Evolutionary conservation across 179 eudicot genomes (phyloP).

Genomic region (Gypsophila paniculata): DNA sequence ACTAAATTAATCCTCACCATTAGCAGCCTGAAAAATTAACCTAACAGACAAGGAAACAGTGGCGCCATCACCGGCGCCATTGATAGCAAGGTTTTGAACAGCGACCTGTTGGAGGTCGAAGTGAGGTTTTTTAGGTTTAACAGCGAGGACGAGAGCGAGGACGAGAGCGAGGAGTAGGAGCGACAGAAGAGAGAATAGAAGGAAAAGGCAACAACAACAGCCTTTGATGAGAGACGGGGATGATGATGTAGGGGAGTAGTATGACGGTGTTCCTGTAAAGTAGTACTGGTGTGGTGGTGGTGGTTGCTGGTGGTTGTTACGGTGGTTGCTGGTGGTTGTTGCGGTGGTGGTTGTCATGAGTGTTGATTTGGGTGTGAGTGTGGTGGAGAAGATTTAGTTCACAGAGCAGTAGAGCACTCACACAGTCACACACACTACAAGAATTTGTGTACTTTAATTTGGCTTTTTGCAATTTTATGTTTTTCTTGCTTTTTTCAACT

Average conservation of each 20-base stretch:
- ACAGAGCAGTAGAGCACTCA: no score
- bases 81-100: constrained; percentile 68
- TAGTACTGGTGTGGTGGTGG: constrained; percentile 31
- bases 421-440: no score
- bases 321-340: constrained; percentile 18
- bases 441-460: no score
- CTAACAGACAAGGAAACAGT: constrained; percentile 57
- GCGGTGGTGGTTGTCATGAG: constrained; percentile 18
- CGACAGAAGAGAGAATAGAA: constrained; percentile 66
- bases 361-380: not conserved
- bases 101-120: constrained; percentile 79
- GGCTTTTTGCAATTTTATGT: no score
- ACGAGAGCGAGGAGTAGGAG: constrained; percentile 60
- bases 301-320: constrained; percentile 9
- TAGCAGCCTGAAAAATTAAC: constrained; percentile 56
- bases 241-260: constrained; percentile 36
- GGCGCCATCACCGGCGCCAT: constrained; percentile 35
- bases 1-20: constrained; percentile 4
- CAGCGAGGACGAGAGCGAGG: constrained; percentile 65
- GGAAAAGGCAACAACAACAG: constrained; percentile 85
- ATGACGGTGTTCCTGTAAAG: constrained; percentile 33
- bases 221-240: constrained; percentile 69
- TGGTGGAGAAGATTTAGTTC: no score
- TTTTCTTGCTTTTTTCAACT: no score
- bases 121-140: constrained; percentile 80